These are phyloP conservation scores for Hypoxylon fragiforme DNA, from an alignment of 495 filamentous ascomycete species.

Conservation along the genomic window DNA sequence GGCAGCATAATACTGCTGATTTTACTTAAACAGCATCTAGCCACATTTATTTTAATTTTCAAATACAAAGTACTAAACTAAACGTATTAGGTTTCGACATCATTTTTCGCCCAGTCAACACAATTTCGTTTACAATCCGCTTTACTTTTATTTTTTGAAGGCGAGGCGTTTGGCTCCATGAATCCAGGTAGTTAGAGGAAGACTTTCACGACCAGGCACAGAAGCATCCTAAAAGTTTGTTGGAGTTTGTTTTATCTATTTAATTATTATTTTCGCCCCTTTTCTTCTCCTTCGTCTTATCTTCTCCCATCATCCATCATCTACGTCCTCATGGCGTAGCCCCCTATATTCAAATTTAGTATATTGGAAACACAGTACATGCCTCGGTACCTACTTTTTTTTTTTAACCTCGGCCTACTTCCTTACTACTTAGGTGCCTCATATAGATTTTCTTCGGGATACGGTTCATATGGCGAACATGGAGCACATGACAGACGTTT, in stretches of 20 bases:
- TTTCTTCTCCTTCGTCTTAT: too few species aligned
- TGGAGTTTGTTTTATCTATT: background rate
- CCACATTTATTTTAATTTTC: background rate
- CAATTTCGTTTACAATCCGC: constrained; percentile 12
- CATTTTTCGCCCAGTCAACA: background rate
- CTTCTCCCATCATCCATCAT: too few species aligned
- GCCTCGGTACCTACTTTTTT: too few species aligned
- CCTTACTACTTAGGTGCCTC: too few species aligned
- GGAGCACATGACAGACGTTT: background rate
- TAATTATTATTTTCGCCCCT: background rate
- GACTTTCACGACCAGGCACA: constrained; percentile 7
- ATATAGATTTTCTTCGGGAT: too few species aligned
- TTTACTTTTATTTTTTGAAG: constrained; percentile 22
- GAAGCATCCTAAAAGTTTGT: constrained; percentile 21
- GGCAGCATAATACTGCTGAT: constrained; percentile 22
- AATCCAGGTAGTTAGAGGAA: constrained; percentile 6
- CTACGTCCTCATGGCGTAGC: background rate
- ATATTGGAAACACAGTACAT: too few species aligned
- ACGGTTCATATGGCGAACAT: background rate
- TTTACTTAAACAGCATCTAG: background rate
- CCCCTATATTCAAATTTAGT: too few species aligned
- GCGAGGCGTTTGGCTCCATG: constrained; percentile 32
- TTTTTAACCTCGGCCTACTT: too few species aligned
- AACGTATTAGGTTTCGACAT: background rate
- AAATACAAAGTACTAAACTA: background rate